A percentile compares a stretch with the other conserved stretches of the same genome.
Evolutionary conservation across 768 basidiomycete genomes (phyloP).

Genomic region (Auricularia cornea): DNA sequence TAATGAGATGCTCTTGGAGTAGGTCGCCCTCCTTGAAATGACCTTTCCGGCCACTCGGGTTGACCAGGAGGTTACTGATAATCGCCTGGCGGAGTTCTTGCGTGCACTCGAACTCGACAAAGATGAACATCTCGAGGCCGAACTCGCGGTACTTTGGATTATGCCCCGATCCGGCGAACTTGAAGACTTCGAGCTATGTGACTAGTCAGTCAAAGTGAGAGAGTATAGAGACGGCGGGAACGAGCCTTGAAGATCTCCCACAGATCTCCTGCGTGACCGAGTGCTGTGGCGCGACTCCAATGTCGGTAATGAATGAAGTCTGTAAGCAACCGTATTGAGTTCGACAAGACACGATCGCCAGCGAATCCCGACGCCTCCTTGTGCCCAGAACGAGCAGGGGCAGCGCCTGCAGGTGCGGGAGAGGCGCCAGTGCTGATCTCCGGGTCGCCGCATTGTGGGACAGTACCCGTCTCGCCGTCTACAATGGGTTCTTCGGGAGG

Average conservation of each 20-base stretch:
- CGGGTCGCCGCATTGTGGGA: no score
- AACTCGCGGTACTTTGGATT: slow-evolving; percentile 23
- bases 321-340: slow-evolving; percentile 5
- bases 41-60: slow-evolving; percentile 15
- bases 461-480: no score
- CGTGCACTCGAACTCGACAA: slow-evolving; percentile 25
- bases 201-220: no score
- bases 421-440: no score
- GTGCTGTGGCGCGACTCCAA: slow-evolving; percentile 17
- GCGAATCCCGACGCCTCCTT: neutral
- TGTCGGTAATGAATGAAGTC: slow-evolving; percentile 15
- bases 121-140: slow-evolving; percentile 23
- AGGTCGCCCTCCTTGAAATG: slow-evolving; percentile 22
- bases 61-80: slow-evolving; percentile 24
- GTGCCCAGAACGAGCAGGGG: no score
- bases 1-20: slow-evolving; percentile 24
- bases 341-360: neutral
- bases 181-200: slow-evolving; percentile 18
- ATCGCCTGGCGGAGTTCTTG: slow-evolving; percentile 15
- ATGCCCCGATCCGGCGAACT: slow-evolving; percentile 27
- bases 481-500: no score
- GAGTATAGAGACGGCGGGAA: no score
- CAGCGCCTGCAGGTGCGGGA: no score
- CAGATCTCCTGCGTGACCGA: slow-evolving; percentile 26
- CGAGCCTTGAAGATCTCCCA: slow-evolving; percentile 26